Conservation (phyloP, 495 filamentous ascomycete species). For the Hamigera avellanea region DNA sequence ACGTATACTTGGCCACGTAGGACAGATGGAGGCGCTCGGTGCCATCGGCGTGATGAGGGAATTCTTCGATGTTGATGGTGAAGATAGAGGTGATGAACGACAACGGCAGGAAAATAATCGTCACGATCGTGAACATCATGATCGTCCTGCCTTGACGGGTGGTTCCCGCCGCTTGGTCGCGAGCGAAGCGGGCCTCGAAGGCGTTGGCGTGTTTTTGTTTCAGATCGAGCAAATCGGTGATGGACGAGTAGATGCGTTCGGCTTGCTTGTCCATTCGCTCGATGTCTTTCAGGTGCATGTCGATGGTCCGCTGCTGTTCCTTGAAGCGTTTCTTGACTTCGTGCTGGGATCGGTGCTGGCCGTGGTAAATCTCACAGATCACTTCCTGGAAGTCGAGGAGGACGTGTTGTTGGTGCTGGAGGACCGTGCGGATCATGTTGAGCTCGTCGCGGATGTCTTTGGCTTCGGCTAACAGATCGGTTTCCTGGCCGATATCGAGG, state of each 20-base stretch:
- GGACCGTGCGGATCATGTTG: conserved; percentile 55
- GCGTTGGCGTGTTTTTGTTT: conserved; percentile 63
- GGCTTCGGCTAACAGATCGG: conserved; percentile 50
- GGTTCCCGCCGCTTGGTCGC: conserved; percentile 54
- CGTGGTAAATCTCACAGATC: conserved; percentile 37
- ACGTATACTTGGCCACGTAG: conserved; percentile 54
- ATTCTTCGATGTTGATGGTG: conserved; percentile 52
- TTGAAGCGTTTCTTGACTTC: conserved; percentile 48
- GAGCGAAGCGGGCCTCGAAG: conserved; percentile 56
- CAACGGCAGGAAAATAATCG: conserved; percentile 55
- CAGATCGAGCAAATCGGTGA: conserved; percentile 50
- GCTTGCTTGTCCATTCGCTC: conserved; percentile 60
- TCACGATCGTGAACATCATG: conserved; percentile 66
- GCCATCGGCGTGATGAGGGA: conserved; percentile 20
- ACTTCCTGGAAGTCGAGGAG: conserved; percentile 43
- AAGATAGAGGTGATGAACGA: conserved; percentile 59
- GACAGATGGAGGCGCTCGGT: conserved; percentile 28
- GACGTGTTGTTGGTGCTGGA: conserved; percentile 46
- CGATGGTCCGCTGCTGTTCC: conserved; percentile 50
- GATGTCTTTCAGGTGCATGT: conserved; percentile 51
- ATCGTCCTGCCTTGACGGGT: conserved; percentile 60
- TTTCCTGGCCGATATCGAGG: conserved; percentile 58
- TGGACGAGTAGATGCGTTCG: conserved; percentile 47
- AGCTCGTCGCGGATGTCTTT: conserved; percentile 66
- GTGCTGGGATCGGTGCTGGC: conserved; percentile 28